A percentile compares a stretch with the other conserved stretches of the same genome.
Conservation (phyloP, 2,329 filamentous ascomycete genomes). For the Piedraia hortae region DNA sequence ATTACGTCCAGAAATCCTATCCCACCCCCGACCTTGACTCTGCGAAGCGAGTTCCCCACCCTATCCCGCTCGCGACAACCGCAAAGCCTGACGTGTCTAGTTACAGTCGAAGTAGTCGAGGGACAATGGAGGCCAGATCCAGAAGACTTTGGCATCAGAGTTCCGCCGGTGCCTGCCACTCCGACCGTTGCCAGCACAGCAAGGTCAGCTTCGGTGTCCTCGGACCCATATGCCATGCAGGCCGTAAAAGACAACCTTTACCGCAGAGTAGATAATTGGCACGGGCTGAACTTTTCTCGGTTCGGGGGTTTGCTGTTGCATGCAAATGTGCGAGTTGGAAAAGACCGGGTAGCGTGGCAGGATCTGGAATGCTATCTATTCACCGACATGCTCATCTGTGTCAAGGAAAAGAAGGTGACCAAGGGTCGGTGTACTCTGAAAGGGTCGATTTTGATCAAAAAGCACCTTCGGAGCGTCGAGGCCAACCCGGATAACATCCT, state of each 20-base stretch:
- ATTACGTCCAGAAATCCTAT: conserved; percentile 54
- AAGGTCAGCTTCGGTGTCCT: conserved; percentile 30
- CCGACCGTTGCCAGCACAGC: conserved; percentile 15
- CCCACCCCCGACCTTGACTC: conserved; percentile 68
- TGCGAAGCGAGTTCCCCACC: conserved; percentile 90
- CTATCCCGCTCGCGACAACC: conserved; percentile 77
- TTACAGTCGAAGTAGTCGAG: conserved; percentile 82
- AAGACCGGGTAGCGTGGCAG: conserved; percentile 91
- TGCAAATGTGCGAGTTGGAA: conserved; percentile 74
- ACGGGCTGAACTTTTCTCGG: conserved; percentile 73
- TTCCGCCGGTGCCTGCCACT: conserved; percentile 19
- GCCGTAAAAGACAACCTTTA: conserved; percentile 68
- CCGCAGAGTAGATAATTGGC: conserved; percentile 89
- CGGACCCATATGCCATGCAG: conserved; percentile 41
- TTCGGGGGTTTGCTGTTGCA: conserved; percentile 83
- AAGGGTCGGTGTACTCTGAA: conserved; percentile 68
- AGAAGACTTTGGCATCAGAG: conserved; percentile 35
- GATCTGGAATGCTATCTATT: conserved; percentile 93
- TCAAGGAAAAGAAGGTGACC: conserved; percentile 74
- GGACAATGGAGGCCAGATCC: conserved; percentile 71
- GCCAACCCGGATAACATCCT: conserved; percentile 32
- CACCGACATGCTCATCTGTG: conserved; percentile 95
- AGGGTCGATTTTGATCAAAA: conserved; percentile 93
- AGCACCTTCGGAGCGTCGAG: conserved; percentile 82
- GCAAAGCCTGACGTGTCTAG: conserved; percentile 75